phyloP scores from a whole-genome alignment of 2,329 filamentous ascomycete genomes.

The Colletotrichum melonis region DNA sequence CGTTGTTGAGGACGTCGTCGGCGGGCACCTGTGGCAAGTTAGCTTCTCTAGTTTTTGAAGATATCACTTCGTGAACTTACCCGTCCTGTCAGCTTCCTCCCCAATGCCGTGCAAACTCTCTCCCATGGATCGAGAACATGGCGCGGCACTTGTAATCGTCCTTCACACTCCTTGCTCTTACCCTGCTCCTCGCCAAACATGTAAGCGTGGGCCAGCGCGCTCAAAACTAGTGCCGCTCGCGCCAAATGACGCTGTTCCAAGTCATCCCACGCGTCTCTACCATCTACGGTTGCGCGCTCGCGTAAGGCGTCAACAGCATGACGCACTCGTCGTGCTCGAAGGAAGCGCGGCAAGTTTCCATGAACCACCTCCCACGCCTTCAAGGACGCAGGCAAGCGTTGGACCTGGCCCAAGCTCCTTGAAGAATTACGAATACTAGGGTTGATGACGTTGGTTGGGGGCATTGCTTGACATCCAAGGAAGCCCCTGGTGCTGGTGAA shows the following conservation, averaged over 20 bases:
- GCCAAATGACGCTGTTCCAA: conserved; percentile 18
- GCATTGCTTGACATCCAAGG: neutral
- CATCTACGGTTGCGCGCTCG: neutral
- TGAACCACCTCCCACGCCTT: conserved; percentile 30
- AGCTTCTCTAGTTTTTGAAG: neutral
- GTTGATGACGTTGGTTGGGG: neutral
- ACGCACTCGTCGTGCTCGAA: conserved; percentile 16
- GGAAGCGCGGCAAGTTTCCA: conserved; percentile 2
- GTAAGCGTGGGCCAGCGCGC: conserved; percentile 28
- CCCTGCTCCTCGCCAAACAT: conserved; percentile 21
- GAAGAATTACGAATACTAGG: neutral
- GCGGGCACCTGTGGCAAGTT: conserved; percentile 19
- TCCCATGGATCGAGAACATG: conserved; percentile 20
- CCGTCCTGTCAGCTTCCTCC: conserved; percentile 19
- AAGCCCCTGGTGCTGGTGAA: conserved; percentile 18
- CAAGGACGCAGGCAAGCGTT: conserved; percentile 19
- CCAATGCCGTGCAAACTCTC: conserved; percentile 15
- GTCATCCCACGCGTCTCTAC: conserved; percentile 2
- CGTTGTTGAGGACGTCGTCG: conserved; percentile 32
- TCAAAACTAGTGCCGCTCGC: conserved; percentile 22
- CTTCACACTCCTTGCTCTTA: neutral
- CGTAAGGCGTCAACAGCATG: conserved; percentile 23
- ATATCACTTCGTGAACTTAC: conserved; percentile 1
- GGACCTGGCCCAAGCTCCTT: neutral
- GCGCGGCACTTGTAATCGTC: conserved; percentile 3